Conservation (phyloP, 2,329 filamentous ascomycete genomes). For the Mycosphaerella sp. region DNA sequence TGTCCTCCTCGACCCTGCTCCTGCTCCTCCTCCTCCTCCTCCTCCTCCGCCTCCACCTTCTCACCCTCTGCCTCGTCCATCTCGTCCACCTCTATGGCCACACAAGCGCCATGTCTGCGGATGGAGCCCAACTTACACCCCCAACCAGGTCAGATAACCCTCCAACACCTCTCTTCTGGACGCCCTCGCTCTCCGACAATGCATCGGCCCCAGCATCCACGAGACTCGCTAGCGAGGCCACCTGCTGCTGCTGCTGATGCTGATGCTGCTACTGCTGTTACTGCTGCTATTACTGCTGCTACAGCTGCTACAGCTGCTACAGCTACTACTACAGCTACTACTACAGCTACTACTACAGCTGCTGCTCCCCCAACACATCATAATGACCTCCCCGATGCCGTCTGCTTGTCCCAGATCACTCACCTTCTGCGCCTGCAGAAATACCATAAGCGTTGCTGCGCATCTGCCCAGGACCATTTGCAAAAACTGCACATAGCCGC, state of each 20-base stretch:
- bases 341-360: too few species aligned
- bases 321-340: too few species aligned
- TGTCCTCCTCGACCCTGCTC: slow-evolving; percentile 14
- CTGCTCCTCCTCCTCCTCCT: too few species aligned
- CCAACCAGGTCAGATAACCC: slow-evolving; percentile 9
- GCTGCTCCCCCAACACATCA: background rate
- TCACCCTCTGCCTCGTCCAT: slow-evolving; percentile 1
- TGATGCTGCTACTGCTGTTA: too few species aligned
- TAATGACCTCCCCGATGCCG: slow-evolving; percentile 3
- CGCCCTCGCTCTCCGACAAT: slow-evolving; percentile 8
- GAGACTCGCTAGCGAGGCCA: background rate
- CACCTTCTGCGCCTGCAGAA: slow-evolving; percentile 70
- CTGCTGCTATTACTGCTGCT: too few species aligned
- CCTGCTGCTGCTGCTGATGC: background rate
- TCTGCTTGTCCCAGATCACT: slow-evolving; percentile 61
- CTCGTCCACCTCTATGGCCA: too few species aligned
- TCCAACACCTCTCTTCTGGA: slow-evolving; percentile 4
- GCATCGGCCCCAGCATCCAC: slow-evolving; percentile 9
- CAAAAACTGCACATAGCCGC: slow-evolving; percentile 69
- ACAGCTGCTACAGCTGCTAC: too few species aligned
- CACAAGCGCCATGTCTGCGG: slow-evolving; percentile 8
- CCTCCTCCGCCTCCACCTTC: too few species aligned
- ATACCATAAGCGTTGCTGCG: slow-evolving; percentile 75
- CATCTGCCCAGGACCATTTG: slow-evolving; percentile 64
- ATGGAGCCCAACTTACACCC: slow-evolving; percentile 10